Base-by-base conservation (phyloP, 257 asterid species). In the Anisodus tanguticus region DNA sequence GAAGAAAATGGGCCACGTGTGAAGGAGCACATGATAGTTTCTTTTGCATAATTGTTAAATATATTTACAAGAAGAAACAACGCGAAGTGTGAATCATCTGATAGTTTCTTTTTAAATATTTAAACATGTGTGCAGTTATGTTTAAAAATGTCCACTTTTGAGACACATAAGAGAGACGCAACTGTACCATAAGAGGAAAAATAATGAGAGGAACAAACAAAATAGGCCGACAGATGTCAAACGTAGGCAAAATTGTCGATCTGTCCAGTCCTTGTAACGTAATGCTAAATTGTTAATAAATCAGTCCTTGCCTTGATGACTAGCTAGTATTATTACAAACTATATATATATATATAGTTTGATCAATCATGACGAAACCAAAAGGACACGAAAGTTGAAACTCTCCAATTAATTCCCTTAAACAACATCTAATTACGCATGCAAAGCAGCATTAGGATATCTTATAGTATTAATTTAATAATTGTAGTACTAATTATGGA, bases 211-310 rank as follows among this genome's bases (percentile, higher is more conserved):
- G 83, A 69, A 55, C 26, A 35, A 81, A 81, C 60, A 83, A 83
- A 47, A 80, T 15, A 16, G 31, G 66, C 13, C 51, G 80, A 72
- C 85, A 83, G 49, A 45, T 81, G 85, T 83, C 79, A 26, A 3
- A 3, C 71, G 58, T 31, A 67, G 62, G 49, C 31, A 22, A 45
- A 64, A 69, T 80, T 85, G 88, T 85, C 88, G 88, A 88, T 82
- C 60, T 78, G 80, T 82, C 81, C 47, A 19, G 71, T 43, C 62
- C 6, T 64, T 58, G 55, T 26, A 12, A 26, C 82, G 11, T 80
- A 77, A 45, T 67, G 10, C 58, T 43, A 60, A 57, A 9, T 47
- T 71, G 31, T 37, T 22, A 19, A 74, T 76, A 19, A 51, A 57
- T 45, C 22, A 51, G 26, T 49, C 22, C 4, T 76, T 45, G 8